A percentile compares a stretch with the other conserved stretches of the same genome.
These are phyloP conservation scores for Thielaviopsis punctulata DNA, from an alignment of 2,329 filamentous ascomycete genomes.

Conservation along the genomic window DNA sequence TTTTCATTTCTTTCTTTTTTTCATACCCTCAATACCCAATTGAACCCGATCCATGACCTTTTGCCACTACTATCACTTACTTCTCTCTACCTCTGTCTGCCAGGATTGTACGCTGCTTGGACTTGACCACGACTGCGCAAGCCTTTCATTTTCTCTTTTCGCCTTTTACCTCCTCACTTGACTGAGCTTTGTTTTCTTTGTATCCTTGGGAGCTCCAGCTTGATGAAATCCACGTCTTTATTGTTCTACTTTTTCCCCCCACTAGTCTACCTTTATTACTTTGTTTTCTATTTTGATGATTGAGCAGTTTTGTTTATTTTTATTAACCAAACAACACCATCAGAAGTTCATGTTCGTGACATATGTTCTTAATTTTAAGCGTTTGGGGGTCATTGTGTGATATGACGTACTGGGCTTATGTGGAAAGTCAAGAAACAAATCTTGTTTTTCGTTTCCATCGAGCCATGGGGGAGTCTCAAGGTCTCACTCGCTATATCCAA, in stretches of 20 bases:
- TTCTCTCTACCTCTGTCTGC: background rate
- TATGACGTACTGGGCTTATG: too few relatives aligned
- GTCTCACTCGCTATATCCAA: too few relatives aligned
- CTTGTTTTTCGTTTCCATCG: too few relatives aligned
- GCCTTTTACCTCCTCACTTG: too few relatives aligned
- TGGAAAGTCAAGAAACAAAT: too few relatives aligned
- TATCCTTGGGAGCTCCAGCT: background rate
- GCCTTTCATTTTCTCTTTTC: background rate
- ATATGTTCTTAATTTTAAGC: too few relatives aligned
- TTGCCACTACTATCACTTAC: background rate
- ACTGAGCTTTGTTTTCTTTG: background rate
- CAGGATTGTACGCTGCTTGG: background rate
- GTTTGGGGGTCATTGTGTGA: too few relatives aligned
- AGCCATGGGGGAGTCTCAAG: too few relatives aligned
- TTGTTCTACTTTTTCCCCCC: constrained; percentile 8
- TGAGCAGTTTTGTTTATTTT: constrained; percentile 11
- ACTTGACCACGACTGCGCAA: background rate
- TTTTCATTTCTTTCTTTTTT: constrained; percentile 15
- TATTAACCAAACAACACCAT: too few relatives aligned
- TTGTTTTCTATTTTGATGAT: constrained; percentile 6
- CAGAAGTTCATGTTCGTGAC: too few relatives aligned
- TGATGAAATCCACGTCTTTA: background rate
- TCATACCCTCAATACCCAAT: constrained; percentile 14
- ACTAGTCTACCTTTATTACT: constrained; percentile 2
- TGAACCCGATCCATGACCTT: constrained; percentile 9